Evolutionary conservation across 164 flowering plant species (phyloP).

Genomic region (Buxus sempervirens): DNA sequence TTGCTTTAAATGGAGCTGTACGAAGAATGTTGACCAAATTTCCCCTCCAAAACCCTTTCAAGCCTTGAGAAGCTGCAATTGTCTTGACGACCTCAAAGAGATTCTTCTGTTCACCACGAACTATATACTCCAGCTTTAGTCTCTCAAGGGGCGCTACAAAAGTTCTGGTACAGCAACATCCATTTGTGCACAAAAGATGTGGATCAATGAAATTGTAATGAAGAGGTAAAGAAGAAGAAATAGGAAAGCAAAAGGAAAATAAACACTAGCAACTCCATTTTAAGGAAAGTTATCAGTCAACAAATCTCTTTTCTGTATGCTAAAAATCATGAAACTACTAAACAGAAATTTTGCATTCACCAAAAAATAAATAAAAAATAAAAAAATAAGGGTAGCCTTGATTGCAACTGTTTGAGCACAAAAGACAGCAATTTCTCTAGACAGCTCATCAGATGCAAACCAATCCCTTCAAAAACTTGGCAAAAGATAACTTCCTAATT

Average conservation of each 20-base stretch:
- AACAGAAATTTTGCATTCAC: neutral
- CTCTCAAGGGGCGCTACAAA: slow-evolving; percentile 93
- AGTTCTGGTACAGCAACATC: slow-evolving; percentile 50
- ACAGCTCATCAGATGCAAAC: too few relatives aligned
- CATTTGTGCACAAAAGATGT: slow-evolving; percentile 10
- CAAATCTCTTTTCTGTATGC: neutral
- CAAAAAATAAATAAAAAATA: neutral
- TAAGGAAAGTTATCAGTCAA: too few relatives aligned
- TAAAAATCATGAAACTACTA: neutral
- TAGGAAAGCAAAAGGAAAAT: neutral
- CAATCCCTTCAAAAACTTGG: too few relatives aligned
- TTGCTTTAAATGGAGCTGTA: slow-evolving; percentile 92
- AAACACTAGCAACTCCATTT: neutral
- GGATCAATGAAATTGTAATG: neutral
- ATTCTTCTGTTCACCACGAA: slow-evolving; percentile 81
- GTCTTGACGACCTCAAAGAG: slow-evolving; percentile 54
- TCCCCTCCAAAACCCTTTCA: slow-evolving; percentile 93
- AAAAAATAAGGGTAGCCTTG: too few relatives aligned
- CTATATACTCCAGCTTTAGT: slow-evolving; percentile 88
- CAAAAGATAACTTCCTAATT: too few relatives aligned
- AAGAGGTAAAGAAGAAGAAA: neutral
- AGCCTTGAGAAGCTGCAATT: slow-evolving; percentile 76
- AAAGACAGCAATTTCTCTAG: too few relatives aligned
- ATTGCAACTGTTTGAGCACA: too few relatives aligned
- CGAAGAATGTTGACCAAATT: slow-evolving; percentile 85